Evolutionary conservation across 371 early-diverging fungal genomes (phyloP), one percentile per base, ranked within the genome.

Genomic region (Rhizoclosmatium hyalinum): DNA sequence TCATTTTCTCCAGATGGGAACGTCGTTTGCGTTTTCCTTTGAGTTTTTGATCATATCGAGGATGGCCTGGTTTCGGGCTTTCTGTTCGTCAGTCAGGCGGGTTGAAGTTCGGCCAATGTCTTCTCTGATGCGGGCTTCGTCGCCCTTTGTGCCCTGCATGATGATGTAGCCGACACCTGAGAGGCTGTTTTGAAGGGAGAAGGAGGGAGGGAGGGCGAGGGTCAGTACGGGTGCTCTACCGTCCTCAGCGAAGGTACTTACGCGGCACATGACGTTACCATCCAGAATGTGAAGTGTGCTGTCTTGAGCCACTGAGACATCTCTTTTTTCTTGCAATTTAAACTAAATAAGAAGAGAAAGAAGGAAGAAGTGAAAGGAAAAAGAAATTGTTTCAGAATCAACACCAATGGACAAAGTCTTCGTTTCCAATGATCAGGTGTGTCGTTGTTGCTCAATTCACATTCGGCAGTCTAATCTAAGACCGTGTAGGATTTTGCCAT

Each of bases 1-100:
- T 61, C 55, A 84, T 21, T 65, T 91, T 50, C 78, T 85, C 44
- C 77, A 85, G 44, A 79, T 81, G 2, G 76, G 68, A 3, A 56
- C 56, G 8, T 70, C 70, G 24, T 70, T 70, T 10, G 42, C 56
- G 44, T 70, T 70, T 47, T 70, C 70, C 12, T 47, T n/a, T 8
- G 70, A 70, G 43, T 70, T 39, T 46, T 56, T 71, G 44, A 74
- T 61, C 57, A 68, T 74, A 19, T 74, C 74, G 21, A 67, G 12
- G 41, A 68, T 60, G 8, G 74, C 68, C 65, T 56, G 68, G 12
- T 42, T 47, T 10, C 39, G 58, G 8, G 56, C 32, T n/a, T 70
- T 55, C 60, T 68, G 71, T 17, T 74, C 66, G 17, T 57, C 68
- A 2, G 21, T 74, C 56, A 58, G 56, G 24, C 41, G 70, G 17